Conservation (phyloP, 225 moss, liverwort and hornwort species). For the Pseudoscleropodium purum region DNA sequence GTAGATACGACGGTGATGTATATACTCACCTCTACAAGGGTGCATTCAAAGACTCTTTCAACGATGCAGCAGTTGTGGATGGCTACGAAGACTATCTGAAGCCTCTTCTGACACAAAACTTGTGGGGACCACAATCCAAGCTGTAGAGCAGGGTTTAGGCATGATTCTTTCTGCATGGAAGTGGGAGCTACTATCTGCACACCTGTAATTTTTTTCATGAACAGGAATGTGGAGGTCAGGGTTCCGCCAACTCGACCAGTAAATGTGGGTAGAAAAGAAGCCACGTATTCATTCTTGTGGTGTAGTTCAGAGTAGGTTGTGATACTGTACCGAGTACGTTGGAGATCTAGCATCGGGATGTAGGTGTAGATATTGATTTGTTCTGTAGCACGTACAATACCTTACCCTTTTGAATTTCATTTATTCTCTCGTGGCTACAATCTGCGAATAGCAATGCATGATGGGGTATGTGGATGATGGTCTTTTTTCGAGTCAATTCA, state of each 20-base stretch:
- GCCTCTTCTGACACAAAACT: conserved; percentile 58
- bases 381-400: neutral
- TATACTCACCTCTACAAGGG: conserved; percentile 82
- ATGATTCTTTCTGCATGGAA: neutral
- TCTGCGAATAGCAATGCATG: neutral
- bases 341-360: neutral
- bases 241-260: neutral
- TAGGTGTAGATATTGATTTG: conserved; percentile 8
- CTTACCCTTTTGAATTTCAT: neutral
- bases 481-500: neutral
- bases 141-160: conserved; percentile 22
- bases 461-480: neutral
- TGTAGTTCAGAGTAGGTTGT: neutral
- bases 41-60: conserved; percentile 65
- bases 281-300: neutral
- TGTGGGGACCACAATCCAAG: conserved; percentile 48
- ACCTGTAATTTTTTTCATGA: neutral
- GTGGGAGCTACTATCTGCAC: neutral
- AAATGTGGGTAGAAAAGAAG: neutral
- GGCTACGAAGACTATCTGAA: conserved; percentile 81
- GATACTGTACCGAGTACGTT: neutral
- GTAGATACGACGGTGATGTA: conserved; percentile 94
- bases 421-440: neutral
- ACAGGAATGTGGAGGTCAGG: neutral
- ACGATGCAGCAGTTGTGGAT: conserved; percentile 59